These are phyloP conservation scores for Pleurotus citrinopileatus DNA, from an alignment of 768 basidiomycete species.

Conservation along the genomic window DNA sequence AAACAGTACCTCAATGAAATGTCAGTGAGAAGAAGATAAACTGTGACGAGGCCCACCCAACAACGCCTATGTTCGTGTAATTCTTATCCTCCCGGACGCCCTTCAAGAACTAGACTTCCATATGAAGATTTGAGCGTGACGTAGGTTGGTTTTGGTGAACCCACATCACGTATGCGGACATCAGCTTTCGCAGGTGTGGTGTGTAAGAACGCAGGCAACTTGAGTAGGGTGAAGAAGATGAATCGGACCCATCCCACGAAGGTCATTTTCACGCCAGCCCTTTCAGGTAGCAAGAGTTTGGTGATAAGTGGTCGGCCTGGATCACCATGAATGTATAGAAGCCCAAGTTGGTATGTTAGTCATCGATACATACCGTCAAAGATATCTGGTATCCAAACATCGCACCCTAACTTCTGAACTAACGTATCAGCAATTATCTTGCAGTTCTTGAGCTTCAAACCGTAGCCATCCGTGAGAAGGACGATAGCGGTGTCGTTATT, in stretches of 20 bases:
- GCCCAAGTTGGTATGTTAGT: no score
- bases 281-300: slow-evolving; percentile 26
- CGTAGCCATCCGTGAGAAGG: slow-evolving; percentile 56
- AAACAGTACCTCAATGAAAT: slow-evolving; percentile 35
- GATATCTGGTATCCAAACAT: slow-evolving; percentile 66
- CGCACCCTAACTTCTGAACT: slow-evolving; percentile 45
- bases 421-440: slow-evolving; percentile 58
- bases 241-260: slow-evolving; percentile 28
- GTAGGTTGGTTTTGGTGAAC: neutral
- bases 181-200: slow-evolving; percentile 32
- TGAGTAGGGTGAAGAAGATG: slow-evolving; percentile 21
- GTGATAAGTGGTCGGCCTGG: slow-evolving; percentile 30
- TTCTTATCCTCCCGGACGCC: slow-evolving; percentile 31
- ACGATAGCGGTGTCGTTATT: slow-evolving; percentile 41
- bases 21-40: neutral
- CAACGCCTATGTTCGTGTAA: slow-evolving; percentile 38
- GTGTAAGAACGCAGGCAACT: slow-evolving; percentile 27
- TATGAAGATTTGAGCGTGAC: neutral
- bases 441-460: slow-evolving; percentile 46
- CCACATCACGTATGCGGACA: slow-evolving; percentile 22
- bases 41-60: slow-evolving; percentile 36
- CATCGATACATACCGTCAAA: slow-evolving; percentile 43
- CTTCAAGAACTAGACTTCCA: slow-evolving; percentile 22
- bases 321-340: neutral
- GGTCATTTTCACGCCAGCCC: slow-evolving; percentile 30